These are phyloP conservation scores for Juglanconis oblonga DNA, from an alignment of 2,329 filamentous ascomycete genomes.

Conservation along the genomic window DNA sequence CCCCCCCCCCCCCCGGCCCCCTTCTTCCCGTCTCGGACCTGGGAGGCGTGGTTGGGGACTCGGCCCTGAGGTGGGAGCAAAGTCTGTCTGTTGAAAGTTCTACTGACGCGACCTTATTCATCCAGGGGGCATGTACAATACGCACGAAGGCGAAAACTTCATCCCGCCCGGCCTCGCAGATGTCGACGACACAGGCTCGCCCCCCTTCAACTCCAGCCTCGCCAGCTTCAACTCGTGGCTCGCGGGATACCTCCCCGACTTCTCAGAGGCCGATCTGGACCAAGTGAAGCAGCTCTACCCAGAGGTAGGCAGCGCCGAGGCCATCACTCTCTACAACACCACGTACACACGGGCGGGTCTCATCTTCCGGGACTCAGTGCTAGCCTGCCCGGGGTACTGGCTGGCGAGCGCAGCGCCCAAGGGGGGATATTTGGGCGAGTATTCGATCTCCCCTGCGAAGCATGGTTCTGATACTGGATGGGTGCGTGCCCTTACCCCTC, in stretches of 20 bases:
- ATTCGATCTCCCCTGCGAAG: slow-evolving; percentile 56
- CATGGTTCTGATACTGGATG: slow-evolving; percentile 58
- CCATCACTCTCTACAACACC: slow-evolving; percentile 44
- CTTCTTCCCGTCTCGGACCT: background rate
- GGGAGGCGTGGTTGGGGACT: background rate
- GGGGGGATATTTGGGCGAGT: slow-evolving; percentile 55
- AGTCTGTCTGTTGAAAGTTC: background rate
- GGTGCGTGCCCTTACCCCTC: slow-evolving; percentile 32
- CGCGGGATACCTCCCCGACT: slow-evolving; percentile 47
- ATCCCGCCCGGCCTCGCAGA: slow-evolving; percentile 47
- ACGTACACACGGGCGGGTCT: slow-evolving; percentile 52
- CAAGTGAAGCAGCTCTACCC: slow-evolving; percentile 47
- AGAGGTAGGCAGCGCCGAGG: slow-evolving; percentile 42
- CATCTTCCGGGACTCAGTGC: slow-evolving; percentile 55
- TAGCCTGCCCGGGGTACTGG: slow-evolving; percentile 61
- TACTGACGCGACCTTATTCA: background rate
- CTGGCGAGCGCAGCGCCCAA: slow-evolving; percentile 41
- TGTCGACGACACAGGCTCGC: slow-evolving; percentile 27
- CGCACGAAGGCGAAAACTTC: slow-evolving; percentile 62
- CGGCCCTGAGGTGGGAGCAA: background rate
- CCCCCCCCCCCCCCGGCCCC: too few relatives aligned
- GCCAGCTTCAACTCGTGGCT: slow-evolving; percentile 53
- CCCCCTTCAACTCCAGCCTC: slow-evolving; percentile 47
- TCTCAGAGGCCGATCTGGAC: slow-evolving; percentile 38
- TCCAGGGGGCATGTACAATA: slow-evolving; percentile 52